Base-by-base conservation (phyloP, 805 yeast species). In the Metschnikowia continentalis region DNA sequence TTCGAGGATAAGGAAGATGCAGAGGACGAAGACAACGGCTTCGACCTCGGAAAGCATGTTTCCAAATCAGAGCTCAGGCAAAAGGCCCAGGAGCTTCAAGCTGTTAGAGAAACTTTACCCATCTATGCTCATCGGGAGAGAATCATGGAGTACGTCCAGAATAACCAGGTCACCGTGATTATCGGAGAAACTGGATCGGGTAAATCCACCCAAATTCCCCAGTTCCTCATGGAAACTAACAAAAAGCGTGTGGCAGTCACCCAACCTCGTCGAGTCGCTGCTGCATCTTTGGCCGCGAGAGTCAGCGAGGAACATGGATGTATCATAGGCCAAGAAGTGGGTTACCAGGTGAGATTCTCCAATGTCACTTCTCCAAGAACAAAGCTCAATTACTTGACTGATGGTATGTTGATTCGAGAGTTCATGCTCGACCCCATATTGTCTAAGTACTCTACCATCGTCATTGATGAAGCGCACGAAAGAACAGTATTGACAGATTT, bases 181-280 rank as follows among this genome's bases (percentile, higher is more conserved):
- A 87, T 94, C 63, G 98, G 98, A 69, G 98, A 92, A 64, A 92
- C 99, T 0, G 99, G 99, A 69, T 89, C 96, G 6, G 98, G 98
- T 74, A 92, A 92, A 65, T 91, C 98, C 3, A 92, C 99, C 0
- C 99, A 92, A 71, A 84, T 92, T 43, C 98, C 99, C 0, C 98
- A 92, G 64, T 85, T 92, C 57, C 64, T 92, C n/a, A 79, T 88
- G 69, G 78, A 81, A 0, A 63, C 68, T 35, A 70, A 69, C 54
- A 67, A 69, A 17, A 82, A 81, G 53, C 74, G 78, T 23, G 83
- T 92, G 19, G 98, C 96, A 0, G 92, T 94, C 6, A 91, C 99
- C 0, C 98, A 92, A 71, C 99, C 99, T 1, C 85, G 99, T 71
- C 80, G 98, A 63, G 99, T 92, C 36, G 98, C 99, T 3, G 99